phyloP scores from a whole-genome alignment of 257 asterid species.

The Solanum ahanhuiri region DNA sequence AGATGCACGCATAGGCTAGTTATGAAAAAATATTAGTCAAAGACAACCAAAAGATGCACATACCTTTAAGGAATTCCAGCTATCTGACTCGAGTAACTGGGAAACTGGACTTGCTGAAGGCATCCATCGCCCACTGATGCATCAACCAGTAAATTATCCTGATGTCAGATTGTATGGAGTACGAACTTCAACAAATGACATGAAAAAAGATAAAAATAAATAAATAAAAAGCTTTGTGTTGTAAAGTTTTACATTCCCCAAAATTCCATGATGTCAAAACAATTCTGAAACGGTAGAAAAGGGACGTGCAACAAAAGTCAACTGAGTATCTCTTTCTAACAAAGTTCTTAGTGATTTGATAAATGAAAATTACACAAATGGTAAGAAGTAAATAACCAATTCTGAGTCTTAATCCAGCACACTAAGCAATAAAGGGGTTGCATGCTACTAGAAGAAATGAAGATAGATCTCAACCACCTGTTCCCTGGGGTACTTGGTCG shows the following conservation, averaged over 20 bases:
- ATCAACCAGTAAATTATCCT: conserved; percentile 96
- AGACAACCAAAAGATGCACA: conserved; percentile 9
- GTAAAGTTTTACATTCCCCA: neutral
- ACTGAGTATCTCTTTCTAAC: neutral
- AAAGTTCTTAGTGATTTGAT: neutral
- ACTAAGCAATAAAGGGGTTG: neutral
- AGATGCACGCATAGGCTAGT: neutral
- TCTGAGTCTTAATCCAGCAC: neutral
- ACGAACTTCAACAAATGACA: conserved; percentile 41
- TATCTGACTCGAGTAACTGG: conserved; percentile 50
- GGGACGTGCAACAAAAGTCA: neutral
- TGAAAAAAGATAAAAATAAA: neutral
- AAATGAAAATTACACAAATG: neutral
- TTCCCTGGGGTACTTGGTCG: conserved; percentile 80
- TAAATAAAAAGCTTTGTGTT: neutral
- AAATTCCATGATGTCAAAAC: neutral
- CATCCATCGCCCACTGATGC: conserved; percentile 93
- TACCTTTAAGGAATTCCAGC: conserved; percentile 69
- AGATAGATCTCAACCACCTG: conserved; percentile 45
- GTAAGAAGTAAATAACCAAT: neutral
- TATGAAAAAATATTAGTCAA: neutral
- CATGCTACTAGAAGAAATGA: conserved; percentile 12
- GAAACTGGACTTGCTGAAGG: conserved; percentile 64
- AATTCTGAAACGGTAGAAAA: neutral
- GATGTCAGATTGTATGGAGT: conserved; percentile 73